A percentile compares a stretch with the other conserved stretches of the same genome.
These are phyloP conservation scores for Plantago major DNA, from an alignment of 257 asterid species.

Conservation along the genomic window DNA sequence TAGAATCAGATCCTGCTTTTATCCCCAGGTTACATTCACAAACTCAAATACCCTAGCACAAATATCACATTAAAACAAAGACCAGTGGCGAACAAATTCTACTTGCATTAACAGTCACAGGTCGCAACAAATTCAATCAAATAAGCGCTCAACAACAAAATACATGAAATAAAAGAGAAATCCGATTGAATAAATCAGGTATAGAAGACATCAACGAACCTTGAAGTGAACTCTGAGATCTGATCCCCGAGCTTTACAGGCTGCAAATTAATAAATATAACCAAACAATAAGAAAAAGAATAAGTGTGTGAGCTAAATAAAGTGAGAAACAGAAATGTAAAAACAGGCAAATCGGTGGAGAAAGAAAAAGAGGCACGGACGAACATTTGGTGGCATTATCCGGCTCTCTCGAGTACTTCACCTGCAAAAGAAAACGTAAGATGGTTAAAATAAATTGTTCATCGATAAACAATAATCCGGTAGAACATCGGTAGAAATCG, in stretches of 20 bases:
- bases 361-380: slow-evolving; percentile 28
- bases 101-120: too few relatives aligned
- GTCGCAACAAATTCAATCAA: neutral
- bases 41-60: neutral
- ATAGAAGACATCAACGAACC: slow-evolving; percentile 26
- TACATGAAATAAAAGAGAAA: neutral
- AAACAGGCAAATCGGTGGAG: neutral
- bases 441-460: neutral
- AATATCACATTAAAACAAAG: neutral
- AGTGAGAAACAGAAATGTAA: neutral
- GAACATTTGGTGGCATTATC: slow-evolving; percentile 52
- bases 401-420: slow-evolving; percentile 61
- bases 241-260: slow-evolving; percentile 82
- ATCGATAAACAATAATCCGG: too few relatives aligned
- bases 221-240: slow-evolving; percentile 74
- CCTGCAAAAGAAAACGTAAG: slow-evolving; percentile 29
- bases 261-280: slow-evolving; percentile 33
- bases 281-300: neutral
- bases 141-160: neutral
- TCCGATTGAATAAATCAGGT: too few relatives aligned
- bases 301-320: neutral
- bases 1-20: slow-evolving; percentile 61
- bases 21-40: slow-evolving; percentile 29
- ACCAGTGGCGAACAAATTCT: neutral
- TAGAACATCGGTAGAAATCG: too few relatives aligned